A percentile compares a stretch with the other conserved stretches of the same genome.
These are phyloP conservation scores for Teratosphaeria gauchensis DNA, from an alignment of 2,329 filamentous ascomycete species.

Conservation along the genomic window DNA sequence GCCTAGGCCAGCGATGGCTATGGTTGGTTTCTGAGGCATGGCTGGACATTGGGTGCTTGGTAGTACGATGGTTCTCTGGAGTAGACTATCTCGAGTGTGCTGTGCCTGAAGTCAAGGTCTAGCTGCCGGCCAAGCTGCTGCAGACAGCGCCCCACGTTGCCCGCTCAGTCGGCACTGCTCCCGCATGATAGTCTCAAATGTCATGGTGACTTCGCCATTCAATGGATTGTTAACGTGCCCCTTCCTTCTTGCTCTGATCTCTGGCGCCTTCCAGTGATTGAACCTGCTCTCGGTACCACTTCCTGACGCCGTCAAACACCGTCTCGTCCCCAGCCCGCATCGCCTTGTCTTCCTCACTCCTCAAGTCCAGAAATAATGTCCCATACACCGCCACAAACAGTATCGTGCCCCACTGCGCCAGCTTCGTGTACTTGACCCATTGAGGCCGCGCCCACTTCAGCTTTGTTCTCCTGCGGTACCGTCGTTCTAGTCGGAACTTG, in stretches of 20 bases:
- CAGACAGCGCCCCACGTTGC: too few species aligned
- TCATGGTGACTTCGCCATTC: too few species aligned
- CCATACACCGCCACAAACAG: slow-evolving; percentile 47
- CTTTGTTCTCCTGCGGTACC: slow-evolving; percentile 61
- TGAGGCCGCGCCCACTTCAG: slow-evolving; percentile 52
- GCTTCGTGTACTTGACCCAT: slow-evolving; percentile 56
- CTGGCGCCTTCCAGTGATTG: neutral
- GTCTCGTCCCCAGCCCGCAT: slow-evolving; percentile 34
- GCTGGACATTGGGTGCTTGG: too few species aligned
- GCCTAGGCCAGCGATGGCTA: slow-evolving; percentile 4
- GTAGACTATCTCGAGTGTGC: too few species aligned
- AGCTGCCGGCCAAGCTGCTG: too few species aligned
- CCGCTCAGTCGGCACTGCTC: too few species aligned
- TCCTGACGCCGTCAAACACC: slow-evolving; percentile 44
- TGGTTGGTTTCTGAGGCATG: neutral
- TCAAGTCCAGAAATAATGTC: slow-evolving; percentile 50
- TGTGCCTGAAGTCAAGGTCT: too few species aligned
- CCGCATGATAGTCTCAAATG: too few species aligned
- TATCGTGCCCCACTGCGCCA: slow-evolving; percentile 54
- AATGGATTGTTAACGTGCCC: neutral
- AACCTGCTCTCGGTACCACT: slow-evolving; percentile 4
- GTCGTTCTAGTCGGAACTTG: slow-evolving; percentile 68
- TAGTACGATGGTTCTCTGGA: too few species aligned
- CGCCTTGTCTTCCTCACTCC: slow-evolving; percentile 3
- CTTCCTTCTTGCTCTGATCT: neutral